Conservation (phyloP, 768 basidiomycete genomes). For the Lactifluus volemus region DNA sequence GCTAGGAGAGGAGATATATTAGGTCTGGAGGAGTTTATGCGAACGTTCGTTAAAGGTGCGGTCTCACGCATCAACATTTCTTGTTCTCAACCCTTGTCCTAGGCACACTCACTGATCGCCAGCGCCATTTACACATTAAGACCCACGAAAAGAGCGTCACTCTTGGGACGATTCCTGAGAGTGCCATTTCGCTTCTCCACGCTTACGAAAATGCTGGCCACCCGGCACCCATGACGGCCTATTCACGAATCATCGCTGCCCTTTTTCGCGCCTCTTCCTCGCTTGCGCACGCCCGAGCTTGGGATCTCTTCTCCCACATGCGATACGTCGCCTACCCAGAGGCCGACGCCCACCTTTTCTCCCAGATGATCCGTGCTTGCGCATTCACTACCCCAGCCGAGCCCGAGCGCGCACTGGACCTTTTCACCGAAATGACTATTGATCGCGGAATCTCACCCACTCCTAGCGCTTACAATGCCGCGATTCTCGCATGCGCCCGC, state of each 20-base stretch:
- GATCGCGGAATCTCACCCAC: slow-evolving; percentile 59
- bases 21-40: slow-evolving; percentile 35
- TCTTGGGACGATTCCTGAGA: slow-evolving; percentile 40
- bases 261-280: slow-evolving; percentile 41
- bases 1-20: slow-evolving; percentile 10
- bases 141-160: slow-evolving; percentile 48
- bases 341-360: slow-evolving; percentile 66
- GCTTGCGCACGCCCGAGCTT: slow-evolving; percentile 64
- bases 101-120: slow-evolving; percentile 38
- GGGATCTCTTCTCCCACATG: slow-evolving; percentile 95
- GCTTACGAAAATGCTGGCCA: slow-evolving; percentile 55
- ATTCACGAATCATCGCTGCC: slow-evolving; percentile 56
- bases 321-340: slow-evolving; percentile 86
- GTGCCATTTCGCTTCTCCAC: slow-evolving; percentile 62
- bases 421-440: slow-evolving; percentile 87
- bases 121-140: slow-evolving; percentile 67
- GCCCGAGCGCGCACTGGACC: slow-evolving; percentile 85
- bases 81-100: slow-evolving; percentile 10
- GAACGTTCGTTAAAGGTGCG: slow-evolving; percentile 37
- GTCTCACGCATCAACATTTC: neutral
- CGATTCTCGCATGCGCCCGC: slow-evolving; percentile 73
- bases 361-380: slow-evolving; percentile 83
- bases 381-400: slow-evolving; percentile 57
- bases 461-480: slow-evolving; percentile 64
- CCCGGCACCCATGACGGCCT: slow-evolving; percentile 65